Conservation (phyloP, 2,329 filamentous ascomycete genomes). For the Phyllosticta paracitricarpa region DNA sequence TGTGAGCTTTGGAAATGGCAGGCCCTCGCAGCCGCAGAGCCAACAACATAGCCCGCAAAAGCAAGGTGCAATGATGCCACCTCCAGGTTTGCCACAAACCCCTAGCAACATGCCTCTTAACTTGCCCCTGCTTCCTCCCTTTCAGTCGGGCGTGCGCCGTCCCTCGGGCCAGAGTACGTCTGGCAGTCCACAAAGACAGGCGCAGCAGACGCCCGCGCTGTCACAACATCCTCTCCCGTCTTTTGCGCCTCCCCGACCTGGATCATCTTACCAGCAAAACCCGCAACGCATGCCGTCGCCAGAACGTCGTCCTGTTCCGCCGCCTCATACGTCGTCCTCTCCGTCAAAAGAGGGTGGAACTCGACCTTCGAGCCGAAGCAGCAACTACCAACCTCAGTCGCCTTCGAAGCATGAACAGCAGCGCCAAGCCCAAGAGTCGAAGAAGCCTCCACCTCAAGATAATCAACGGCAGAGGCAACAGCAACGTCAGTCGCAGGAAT, state of each 20-base stretch:
- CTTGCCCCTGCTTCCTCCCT: slow-evolving; percentile 27
- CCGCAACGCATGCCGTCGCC: neutral
- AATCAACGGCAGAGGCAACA: neutral
- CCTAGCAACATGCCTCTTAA: slow-evolving; percentile 19
- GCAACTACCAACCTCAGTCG: neutral
- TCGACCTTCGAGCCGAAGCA: neutral
- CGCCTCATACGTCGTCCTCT: neutral
- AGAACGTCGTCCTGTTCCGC: neutral
- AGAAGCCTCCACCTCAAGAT: neutral
- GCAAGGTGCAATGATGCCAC: neutral
- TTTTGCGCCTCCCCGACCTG: slow-evolving; percentile 11
- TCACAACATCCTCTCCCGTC: slow-evolving; percentile 24
- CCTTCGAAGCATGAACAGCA: neutral
- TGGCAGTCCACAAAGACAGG: slow-evolving; percentile 3
- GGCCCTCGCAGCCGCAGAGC: neutral
- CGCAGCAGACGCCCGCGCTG: slow-evolving; percentile 15
- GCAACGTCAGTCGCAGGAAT: neutral
- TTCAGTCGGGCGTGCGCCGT: slow-evolving; percentile 12
- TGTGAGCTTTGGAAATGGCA: neutral
- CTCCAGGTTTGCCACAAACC: neutral
- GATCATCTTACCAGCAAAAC: neutral
- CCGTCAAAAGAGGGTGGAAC: neutral
- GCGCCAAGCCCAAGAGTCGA: neutral
- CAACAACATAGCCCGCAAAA: neutral
- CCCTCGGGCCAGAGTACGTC: slow-evolving; percentile 8